These are phyloP conservation scores for Ophiostoma ips DNA, from an alignment of 2,329 filamentous ascomycete genomes.

Conservation along the genomic window DNA sequence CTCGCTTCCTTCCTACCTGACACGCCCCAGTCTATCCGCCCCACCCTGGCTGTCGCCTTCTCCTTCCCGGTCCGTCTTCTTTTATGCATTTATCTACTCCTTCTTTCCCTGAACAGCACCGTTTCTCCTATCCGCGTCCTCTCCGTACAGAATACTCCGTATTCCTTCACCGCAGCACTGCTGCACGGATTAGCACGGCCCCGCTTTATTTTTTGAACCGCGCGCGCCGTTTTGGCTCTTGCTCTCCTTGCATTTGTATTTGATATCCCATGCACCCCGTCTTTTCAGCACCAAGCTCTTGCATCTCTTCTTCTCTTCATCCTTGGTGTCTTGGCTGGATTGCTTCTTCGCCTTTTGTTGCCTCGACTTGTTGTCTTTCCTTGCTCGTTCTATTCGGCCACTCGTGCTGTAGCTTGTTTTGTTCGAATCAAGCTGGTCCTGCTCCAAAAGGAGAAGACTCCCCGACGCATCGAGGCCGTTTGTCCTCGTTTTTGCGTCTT, in stretches of 20 bases:
- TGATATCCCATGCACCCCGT: neutral
- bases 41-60: too few relatives aligned
- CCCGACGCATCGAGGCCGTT: neutral
- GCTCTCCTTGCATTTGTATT: neutral
- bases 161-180: neutral
- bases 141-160: neutral
- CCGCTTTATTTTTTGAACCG: too few relatives aligned
- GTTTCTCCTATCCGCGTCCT: neutral
- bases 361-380: neutral
- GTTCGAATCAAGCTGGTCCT: neutral
- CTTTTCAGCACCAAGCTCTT: neutral
- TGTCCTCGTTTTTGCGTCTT: neutral
- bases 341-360: neutral
- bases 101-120: neutral
- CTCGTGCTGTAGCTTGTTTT: neutral
- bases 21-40: too few relatives aligned
- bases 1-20: neutral
- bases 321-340: neutral
- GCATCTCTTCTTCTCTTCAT: neutral
- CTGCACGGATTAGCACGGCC: too few relatives aligned
- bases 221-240: neutral
- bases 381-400: neutral
- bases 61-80: too few relatives aligned
- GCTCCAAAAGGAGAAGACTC: neutral
- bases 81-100: too few relatives aligned